A percentile compares a stretch with the other conserved stretches of the same genome.
These are phyloP conservation scores for Circinella minor DNA, from an alignment of 371 early-diverging fungal genomes.

Conservation along the genomic window DNA sequence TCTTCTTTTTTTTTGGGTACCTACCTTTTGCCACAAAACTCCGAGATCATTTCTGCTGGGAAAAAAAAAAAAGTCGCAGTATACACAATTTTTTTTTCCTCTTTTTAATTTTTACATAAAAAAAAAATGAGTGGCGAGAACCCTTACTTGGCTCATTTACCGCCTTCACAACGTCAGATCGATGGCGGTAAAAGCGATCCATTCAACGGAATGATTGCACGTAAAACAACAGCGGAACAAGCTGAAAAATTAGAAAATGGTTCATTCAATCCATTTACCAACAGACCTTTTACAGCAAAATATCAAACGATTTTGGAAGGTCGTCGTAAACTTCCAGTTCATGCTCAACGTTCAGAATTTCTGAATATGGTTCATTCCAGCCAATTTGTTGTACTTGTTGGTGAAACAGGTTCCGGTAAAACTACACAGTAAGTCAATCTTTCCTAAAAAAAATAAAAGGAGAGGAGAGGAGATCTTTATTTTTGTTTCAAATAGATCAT, in stretches of 20 bases:
- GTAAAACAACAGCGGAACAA: conserved; percentile 76
- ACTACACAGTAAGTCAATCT: conserved; percentile 84
- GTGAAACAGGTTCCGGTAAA: conserved; percentile 91
- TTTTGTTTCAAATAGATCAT: not conserved
- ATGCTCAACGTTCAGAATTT: conserved; percentile 87
- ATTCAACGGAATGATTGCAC: conserved; percentile 58
- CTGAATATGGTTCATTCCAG: conserved; percentile 83
- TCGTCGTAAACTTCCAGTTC: conserved; percentile 87
- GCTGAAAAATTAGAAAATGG: conserved; percentile 79
- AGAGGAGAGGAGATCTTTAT: not conserved
- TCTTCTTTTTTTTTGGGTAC: too few relatives aligned
- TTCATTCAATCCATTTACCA: conserved; percentile 80
- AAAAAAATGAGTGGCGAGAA: conserved; percentile 40
- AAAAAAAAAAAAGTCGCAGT: not conserved
- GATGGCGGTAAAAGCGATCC: conserved; percentile 20
- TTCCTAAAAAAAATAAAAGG: too few relatives aligned
- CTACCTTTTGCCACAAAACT: too few relatives aligned
- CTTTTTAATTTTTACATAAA: not conserved
- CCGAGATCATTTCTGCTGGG: too few relatives aligned
- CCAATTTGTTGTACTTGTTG: conserved; percentile 90
- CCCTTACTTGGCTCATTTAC: conserved; percentile 68
- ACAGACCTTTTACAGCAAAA: conserved; percentile 73
- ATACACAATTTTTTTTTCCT: not conserved
- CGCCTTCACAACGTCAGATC: conserved; percentile 39
- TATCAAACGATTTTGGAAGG: conserved; percentile 85